A percentile compares a stretch with the other conserved stretches of the same genome.
Conservation (phyloP, 441 rosid species). For the Aleurites moluccanus region DNA sequence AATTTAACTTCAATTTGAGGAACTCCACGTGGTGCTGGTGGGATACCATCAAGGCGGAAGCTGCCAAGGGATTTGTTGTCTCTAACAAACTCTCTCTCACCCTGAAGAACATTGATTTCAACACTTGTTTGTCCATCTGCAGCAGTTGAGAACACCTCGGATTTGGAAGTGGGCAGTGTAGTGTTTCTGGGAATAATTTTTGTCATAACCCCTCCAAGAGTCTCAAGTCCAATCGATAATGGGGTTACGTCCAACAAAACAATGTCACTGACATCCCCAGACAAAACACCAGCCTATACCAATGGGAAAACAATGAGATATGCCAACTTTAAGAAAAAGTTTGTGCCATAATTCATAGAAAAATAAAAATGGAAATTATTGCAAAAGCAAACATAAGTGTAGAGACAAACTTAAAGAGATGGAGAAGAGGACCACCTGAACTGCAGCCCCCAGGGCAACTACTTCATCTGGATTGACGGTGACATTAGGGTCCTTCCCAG, state of each 20-base stretch:
- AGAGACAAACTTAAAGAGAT: no score
- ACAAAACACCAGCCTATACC: slow-evolving; percentile 81
- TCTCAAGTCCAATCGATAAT: slow-evolving; percentile 83
- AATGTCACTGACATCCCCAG: slow-evolving; percentile 94
- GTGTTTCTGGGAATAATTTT: slow-evolving; percentile 89
- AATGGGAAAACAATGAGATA: not conserved
- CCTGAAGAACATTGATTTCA: slow-evolving; percentile 91
- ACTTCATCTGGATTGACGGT: slow-evolving; percentile 87
- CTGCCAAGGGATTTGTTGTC: slow-evolving; percentile 95
- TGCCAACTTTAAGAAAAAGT: not conserved
- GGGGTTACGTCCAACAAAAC: slow-evolving; percentile 91
- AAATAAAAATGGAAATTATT: not conserved
- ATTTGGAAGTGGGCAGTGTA: slow-evolving; percentile 89
- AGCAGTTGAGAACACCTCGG: slow-evolving; percentile 94
- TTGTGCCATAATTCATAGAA: not conserved
- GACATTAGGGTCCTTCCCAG: slow-evolving; percentile 89
- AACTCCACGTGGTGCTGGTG: slow-evolving; percentile 94
- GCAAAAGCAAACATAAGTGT: not conserved
- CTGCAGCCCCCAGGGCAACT: slow-evolving; percentile 94
- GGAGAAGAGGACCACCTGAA: slow-evolving; percentile 54
- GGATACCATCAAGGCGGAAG: slow-evolving; percentile 90
- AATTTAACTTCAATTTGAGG: slow-evolving; percentile 95
- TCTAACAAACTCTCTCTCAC: slow-evolving; percentile 95
- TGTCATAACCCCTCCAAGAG: slow-evolving; percentile 96
- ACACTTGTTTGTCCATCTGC: slow-evolving; percentile 98